These are phyloP conservation scores for Quercus ilex DNA, from an alignment of 306 rosid species.

Conservation along the genomic window DNA sequence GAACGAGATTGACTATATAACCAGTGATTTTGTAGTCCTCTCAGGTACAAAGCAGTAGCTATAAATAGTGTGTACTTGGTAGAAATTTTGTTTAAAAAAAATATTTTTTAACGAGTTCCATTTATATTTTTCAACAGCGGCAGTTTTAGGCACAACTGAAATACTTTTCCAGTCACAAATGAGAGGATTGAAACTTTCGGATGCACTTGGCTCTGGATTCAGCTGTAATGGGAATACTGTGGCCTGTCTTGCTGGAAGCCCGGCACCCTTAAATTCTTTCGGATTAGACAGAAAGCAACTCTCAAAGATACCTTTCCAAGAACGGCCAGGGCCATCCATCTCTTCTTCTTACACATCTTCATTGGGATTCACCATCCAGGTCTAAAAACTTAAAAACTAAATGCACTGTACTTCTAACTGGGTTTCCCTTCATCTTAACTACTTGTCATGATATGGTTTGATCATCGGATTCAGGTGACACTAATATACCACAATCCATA, in stretches of 20 bases:
- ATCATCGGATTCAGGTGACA: too few species aligned
- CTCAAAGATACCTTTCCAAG: conserved; percentile 23
- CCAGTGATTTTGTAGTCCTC: conserved; percentile 32
- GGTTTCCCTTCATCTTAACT: too few species aligned
- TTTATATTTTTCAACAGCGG: conserved; percentile 11
- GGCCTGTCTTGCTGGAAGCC: conserved; percentile 36
- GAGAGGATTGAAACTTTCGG: conserved; percentile 33
- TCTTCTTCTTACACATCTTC: conserved; percentile 35
- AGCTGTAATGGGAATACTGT: conserved; percentile 39
- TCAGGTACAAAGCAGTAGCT: conserved; percentile 25
- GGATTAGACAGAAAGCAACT: conserved; percentile 29
- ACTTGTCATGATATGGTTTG: too few species aligned
- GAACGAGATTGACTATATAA: conserved; percentile 31
- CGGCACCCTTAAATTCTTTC: conserved; percentile 21
- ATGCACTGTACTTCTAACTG: background rate
- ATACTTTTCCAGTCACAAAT: conserved; percentile 36
- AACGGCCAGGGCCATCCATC: conserved; percentile 40
- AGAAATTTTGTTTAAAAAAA: background rate
- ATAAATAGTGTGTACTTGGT: background rate
- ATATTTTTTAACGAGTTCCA: background rate
- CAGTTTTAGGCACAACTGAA: conserved; percentile 38
- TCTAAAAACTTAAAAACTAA: background rate
- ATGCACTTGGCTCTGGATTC: conserved; percentile 37
- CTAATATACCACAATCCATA: background rate
- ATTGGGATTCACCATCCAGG: conserved; percentile 36